Base-by-base conservation (phyloP, 495 filamentous ascomycete species). In the Aspergillus funiculosus region DNA sequence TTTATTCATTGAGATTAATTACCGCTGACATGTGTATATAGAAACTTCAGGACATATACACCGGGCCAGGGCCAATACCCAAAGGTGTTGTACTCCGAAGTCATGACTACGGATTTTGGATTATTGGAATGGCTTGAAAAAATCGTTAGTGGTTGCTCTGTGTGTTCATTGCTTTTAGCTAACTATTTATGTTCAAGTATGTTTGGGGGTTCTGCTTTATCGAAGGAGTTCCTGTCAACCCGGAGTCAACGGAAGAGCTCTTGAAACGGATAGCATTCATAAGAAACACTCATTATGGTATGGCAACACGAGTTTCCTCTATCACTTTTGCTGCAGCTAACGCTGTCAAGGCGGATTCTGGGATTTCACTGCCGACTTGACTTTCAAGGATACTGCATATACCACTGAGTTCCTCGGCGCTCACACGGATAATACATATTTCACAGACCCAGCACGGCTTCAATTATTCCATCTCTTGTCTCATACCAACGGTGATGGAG, bases 391-490 rank as follows among this genome's bases (percentile, higher is more conserved):
- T 58, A 94, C 84, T 4, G 91, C 91, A n/a, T 97, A 95, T 63
- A 95, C 90, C 10, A 83, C 76, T 46, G 69, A 90, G 39, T 76
- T 78, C 5, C 72, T 97, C 0, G 74, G 73, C 18, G 80, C 81
- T 6, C 91, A 97, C 59, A 96, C 91, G 3, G 91, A 97, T 64
- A 95, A 77, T 17, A 94, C 89, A 26, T 97, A 97, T 62, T 96
- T 95, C 63, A 83, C 80, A 9, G 89, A 95, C 32, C 91, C 91
- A 0, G 81, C 86, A 8, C 87, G 91, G 19, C 76, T 97, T 11
- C 91, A 97, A 56, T 73, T 89, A 4, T 92, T 97, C 60, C 91
- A 97, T 52, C 68, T 95, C 3, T 76, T 97, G 8, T 87, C 83
- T 2, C 91, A 97, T 59, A 61, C 64, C 17, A 70, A 74, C 7